Conservation (phyloP, 306 rosid species). For the Sicyos baderoa region DNA sequence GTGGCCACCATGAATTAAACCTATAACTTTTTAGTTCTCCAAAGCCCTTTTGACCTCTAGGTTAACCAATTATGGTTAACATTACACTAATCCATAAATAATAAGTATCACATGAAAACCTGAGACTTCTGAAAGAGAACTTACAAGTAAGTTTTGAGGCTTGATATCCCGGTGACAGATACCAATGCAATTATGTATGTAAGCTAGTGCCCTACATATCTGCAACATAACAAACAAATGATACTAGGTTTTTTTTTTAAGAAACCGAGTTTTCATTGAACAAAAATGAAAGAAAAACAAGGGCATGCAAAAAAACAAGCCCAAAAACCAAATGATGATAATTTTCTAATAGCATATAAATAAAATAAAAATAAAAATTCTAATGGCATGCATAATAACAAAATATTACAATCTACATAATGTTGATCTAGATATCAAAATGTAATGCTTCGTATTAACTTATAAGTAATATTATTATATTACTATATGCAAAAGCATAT, state of each 20-base stretch:
- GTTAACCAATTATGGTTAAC: background rate
- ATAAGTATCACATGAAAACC: background rate
- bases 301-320: too few species aligned
- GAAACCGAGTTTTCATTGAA: too few species aligned
- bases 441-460: background rate
- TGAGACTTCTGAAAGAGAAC: constrained; percentile 15
- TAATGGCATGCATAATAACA: background rate
- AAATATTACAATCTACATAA: constrained; percentile 7
- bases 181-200: constrained; percentile 87
- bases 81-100: background rate
- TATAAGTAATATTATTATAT: background rate
- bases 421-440: background rate
- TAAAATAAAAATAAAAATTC: too few species aligned
- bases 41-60: too few species aligned
- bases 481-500: background rate
- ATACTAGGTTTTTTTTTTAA: background rate
- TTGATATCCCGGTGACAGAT: constrained; percentile 98
- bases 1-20: too few species aligned
- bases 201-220: constrained; percentile 97
- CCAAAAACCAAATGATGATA: background rate
- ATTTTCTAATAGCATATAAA: too few species aligned
- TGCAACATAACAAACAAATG: constrained; percentile 30
- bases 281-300: too few species aligned
- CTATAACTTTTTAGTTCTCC: too few species aligned
- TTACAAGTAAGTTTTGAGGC: constrained; percentile 96